These are phyloP conservation scores for Curvularia hawaiiensis DNA, from an alignment of 2,329 filamentous ascomycete species.

Conservation along the genomic window DNA sequence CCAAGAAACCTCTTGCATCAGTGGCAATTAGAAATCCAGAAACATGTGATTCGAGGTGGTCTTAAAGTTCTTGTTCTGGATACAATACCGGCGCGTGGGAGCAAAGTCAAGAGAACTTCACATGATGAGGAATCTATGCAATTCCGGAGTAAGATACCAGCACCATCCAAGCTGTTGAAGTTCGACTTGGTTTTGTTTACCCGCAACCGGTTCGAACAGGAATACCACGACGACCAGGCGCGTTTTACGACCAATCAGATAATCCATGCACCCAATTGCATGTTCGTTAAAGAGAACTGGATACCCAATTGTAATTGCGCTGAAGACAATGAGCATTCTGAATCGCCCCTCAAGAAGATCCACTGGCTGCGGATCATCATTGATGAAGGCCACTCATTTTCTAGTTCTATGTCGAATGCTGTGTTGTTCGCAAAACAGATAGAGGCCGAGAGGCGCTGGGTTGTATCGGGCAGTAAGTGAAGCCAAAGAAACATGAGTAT, in stretches of 20 bases:
- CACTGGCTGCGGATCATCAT: conserved; percentile 90
- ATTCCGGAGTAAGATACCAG: conserved; percentile 60
- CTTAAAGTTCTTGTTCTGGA: conserved; percentile 70
- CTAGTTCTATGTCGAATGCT: conserved; percentile 67
- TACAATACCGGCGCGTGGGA: conserved; percentile 27
- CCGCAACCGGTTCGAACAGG: conserved; percentile 72
- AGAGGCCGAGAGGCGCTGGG: conserved; percentile 75
- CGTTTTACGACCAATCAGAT: conserved; percentile 40
- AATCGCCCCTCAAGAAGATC: conserved; percentile 69
- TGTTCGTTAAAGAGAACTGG: conserved; percentile 53
- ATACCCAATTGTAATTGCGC: conserved; percentile 54
- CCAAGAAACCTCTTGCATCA: conserved; percentile 84
- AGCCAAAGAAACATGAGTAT: background rate
- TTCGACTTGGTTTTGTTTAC: conserved; percentile 83
- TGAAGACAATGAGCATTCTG: conserved; percentile 50
- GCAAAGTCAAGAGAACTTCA: conserved; percentile 18
- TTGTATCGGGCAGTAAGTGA: conserved; percentile 74
- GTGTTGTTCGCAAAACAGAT: conserved; percentile 61
- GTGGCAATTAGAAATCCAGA: conserved; percentile 80
- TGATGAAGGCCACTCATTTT: conserved; percentile 88
- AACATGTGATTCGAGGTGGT: conserved; percentile 67
- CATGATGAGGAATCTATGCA: conserved; percentile 26
- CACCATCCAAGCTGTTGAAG: conserved; percentile 61
- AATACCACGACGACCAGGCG: conserved; percentile 59
- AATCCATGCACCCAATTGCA: conserved; percentile 38